These are phyloP conservation scores for Esteya vermicola DNA, from an alignment of 2,329 filamentous ascomycete genomes.

Conservation along the genomic window DNA sequence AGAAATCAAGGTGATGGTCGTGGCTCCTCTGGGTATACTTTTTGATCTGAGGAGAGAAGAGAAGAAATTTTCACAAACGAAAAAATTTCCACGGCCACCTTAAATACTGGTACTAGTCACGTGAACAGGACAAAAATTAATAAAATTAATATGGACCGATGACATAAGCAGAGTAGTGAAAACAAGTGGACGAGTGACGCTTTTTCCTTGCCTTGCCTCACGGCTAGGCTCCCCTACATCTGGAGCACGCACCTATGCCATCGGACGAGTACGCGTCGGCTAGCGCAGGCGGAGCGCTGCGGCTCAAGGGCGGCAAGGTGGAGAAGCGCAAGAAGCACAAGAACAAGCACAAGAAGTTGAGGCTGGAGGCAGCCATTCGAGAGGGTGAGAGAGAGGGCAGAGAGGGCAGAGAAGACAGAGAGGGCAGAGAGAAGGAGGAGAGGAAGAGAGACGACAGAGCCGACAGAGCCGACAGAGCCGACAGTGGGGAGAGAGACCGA, in stretches of 20 bases:
- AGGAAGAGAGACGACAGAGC: conserved; percentile 4
- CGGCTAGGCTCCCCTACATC: not conserved
- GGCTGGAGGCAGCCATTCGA: conserved; percentile 10
- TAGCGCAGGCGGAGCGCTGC: conserved; percentile 60
- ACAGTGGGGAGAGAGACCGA: not conserved
- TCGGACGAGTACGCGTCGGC: conserved; percentile 58
- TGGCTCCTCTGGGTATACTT: conserved; percentile 46
- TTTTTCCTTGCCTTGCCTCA: not conserved
- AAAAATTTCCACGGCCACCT: not conserved
- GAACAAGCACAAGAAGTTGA: conserved; percentile 20
- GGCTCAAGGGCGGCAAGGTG: conserved; percentile 65
- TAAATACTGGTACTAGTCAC: not conserved
- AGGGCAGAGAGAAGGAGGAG: conserved; percentile 15
- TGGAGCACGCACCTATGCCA: conserved; percentile 37
- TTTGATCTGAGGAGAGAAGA: conserved; percentile 42
- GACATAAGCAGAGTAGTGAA: too few relatives aligned
- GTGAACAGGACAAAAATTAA: too few relatives aligned
- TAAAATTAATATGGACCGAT: too few relatives aligned
- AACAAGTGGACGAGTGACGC: too few relatives aligned
- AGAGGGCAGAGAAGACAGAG: conserved; percentile 13
- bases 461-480: too few relatives aligned
- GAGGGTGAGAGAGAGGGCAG: conserved; percentile 12
- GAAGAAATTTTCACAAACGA: conserved; percentile 11
- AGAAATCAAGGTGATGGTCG: conserved; percentile 42
- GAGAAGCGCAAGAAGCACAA: conserved; percentile 51